A percentile compares a stretch with the other conserved stretches of the same genome.
Conservation (phyloP, 1,284 basidiomycete genomes). For the Melampsora occidentalis region DNA sequence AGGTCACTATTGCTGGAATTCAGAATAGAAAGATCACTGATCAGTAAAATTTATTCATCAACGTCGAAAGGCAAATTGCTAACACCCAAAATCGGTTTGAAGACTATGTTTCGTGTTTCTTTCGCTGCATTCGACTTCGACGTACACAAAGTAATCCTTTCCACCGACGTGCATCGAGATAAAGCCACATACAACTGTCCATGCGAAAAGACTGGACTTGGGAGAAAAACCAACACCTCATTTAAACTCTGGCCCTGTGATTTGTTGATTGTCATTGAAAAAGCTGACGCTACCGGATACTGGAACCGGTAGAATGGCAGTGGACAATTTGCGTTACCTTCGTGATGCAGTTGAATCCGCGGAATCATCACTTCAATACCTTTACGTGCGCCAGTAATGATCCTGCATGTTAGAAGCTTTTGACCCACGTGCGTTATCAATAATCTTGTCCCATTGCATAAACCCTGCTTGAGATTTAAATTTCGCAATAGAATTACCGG, state of each 20-base stretch:
- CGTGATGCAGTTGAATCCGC: not conserved
- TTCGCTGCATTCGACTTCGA: too few relatives aligned
- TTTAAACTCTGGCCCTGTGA: constrained; percentile 17
- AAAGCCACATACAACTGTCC: constrained; percentile 22
- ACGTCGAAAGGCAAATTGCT: too few relatives aligned
- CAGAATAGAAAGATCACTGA: too few relatives aligned
- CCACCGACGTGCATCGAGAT: not conserved
- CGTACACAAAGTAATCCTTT: too few relatives aligned
- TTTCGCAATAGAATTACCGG: not conserved
- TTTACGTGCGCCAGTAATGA: not conserved
- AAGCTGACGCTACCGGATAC: constrained; percentile 4
- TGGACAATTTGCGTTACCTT: not conserved
- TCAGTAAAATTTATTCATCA: too few relatives aligned
- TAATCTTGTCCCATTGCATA: constrained; percentile 8
- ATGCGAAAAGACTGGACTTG: constrained; percentile 12
- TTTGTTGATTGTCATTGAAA: constrained; percentile 23
- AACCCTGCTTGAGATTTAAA: not conserved
- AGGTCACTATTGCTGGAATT: too few relatives aligned
- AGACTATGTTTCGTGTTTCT: too few relatives aligned
- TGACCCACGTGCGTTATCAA: not conserved
- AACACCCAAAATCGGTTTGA: too few relatives aligned
- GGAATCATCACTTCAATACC: not conserved
- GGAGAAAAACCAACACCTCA: not conserved
- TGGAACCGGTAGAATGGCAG: not conserved
- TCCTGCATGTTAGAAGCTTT: not conserved